Conservation (phyloP, 176 grass and related monocot species). For the Typha latifolia region DNA sequence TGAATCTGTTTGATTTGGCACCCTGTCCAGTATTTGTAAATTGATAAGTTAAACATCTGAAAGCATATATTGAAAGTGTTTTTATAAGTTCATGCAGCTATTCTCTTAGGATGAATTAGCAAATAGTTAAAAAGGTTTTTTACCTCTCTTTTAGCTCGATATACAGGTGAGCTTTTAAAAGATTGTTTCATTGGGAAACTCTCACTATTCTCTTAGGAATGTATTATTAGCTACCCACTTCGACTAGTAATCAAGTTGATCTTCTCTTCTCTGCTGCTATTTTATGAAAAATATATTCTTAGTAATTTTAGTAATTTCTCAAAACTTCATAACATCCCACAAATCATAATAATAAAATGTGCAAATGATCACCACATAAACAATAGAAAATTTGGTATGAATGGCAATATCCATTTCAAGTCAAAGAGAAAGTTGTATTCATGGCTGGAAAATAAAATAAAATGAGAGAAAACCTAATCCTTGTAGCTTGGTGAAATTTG, state of each 20-base stretch:
- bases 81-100: neutral
- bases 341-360: neutral
- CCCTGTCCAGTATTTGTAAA: neutral
- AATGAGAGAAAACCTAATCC: neutral
- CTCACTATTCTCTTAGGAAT: too few species aligned
- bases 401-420: neutral
- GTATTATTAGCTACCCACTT: too few species aligned
- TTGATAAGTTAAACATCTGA: neutral
- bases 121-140: too few species aligned
- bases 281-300: too few species aligned
- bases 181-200: too few species aligned
- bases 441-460: neutral
- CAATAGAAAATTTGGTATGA: neutral
- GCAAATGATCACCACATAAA: neutral
- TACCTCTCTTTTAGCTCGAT: too few species aligned
- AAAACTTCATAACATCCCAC: neutral
- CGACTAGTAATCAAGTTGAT: too few species aligned
- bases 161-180: too few species aligned
- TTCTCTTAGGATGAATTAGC: too few species aligned
- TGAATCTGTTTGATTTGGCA: neutral
- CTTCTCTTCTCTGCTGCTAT: too few species aligned
- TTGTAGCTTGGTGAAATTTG: neutral
- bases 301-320: neutral
- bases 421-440: neutral
- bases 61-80: neutral